Conservation (phyloP, 2,329 filamentous ascomycete species). For the Microdochium nivale region DNA sequence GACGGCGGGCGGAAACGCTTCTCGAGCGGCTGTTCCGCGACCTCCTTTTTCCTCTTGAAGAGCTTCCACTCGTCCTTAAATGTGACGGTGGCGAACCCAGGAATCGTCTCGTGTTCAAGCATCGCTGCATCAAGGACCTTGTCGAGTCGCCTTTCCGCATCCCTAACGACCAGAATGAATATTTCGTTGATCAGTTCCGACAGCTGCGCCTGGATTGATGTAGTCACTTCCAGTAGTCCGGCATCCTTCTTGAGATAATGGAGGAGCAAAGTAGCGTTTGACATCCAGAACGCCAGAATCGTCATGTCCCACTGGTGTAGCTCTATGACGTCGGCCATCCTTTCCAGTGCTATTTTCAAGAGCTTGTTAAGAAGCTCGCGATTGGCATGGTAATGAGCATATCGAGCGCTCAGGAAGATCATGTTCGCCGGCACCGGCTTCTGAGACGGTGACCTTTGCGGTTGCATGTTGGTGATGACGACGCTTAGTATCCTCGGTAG, state of each 20-base stretch:
- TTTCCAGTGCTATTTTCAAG: conserved; percentile 80
- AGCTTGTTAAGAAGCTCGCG: conserved; percentile 74
- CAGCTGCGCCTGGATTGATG: conserved; percentile 85
- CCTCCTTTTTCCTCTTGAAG: conserved; percentile 83
- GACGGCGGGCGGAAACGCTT: conserved; percentile 89
- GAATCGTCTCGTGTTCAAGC: conserved; percentile 96
- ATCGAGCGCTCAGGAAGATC: conserved; percentile 88
- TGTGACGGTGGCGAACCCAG: conserved; percentile 90
- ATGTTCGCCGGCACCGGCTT: conserved; percentile 97
- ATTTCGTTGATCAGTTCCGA: conserved; percentile 96
- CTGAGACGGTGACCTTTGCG: conserved; percentile 89
- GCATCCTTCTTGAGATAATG: conserved; percentile 95
- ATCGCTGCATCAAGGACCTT: conserved; percentile 90
- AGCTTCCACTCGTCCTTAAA: conserved; percentile 99
- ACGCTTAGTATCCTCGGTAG: conserved; percentile 88
- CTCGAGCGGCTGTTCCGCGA: conserved; percentile 83
- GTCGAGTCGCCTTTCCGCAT: conserved; percentile 91
- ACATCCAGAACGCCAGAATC: conserved; percentile 97
- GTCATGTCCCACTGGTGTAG: conserved; percentile 99
- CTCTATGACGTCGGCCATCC: conserved; percentile 96
- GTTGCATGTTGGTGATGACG: conserved; percentile 96
- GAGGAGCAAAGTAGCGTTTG: conserved; percentile 87
- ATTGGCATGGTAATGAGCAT: conserved; percentile 93
- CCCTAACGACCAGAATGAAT: conserved; percentile 92
- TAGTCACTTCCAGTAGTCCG: conserved; percentile 70